phyloP scores from a whole-genome alignment of 129 eudicot species.

The Flaveria robusta region DNA sequence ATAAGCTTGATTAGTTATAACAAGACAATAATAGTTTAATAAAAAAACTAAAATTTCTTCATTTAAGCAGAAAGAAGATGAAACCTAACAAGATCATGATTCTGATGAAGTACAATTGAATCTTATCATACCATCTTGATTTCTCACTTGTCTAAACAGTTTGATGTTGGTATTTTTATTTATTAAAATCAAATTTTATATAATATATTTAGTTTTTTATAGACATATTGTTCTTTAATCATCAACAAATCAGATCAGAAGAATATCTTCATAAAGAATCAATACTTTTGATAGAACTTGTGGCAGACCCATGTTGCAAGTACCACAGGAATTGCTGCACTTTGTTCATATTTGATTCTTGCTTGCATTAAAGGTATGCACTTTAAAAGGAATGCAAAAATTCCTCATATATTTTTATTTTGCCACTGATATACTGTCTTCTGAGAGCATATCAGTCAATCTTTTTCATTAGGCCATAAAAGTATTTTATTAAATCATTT shows the following conservation, averaged over 20 bases:
- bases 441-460: slow-evolving; percentile 24
- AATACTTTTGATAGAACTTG: slow-evolving; percentile 42
- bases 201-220: slow-evolving; percentile 1
- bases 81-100: slow-evolving; percentile 26
- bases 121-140: slow-evolving; percentile 25
- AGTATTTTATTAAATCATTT: neutral
- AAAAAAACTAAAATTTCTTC: slow-evolving; percentile 7
- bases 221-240: slow-evolving; percentile 21
- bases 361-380: slow-evolving; percentile 36
- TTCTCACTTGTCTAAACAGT: slow-evolving; percentile 26
- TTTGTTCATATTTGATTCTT: slow-evolving; percentile 36
- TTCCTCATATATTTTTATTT: slow-evolving; percentile 31
- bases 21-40: slow-evolving; percentile 12
- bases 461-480: neutral
- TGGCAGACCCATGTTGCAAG: slow-evolving; percentile 41
- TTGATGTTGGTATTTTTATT: slow-evolving; percentile 26
- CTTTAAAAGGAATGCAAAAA: slow-evolving; percentile 29
- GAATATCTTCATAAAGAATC: slow-evolving; percentile 42
- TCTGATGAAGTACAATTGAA: slow-evolving; percentile 39
- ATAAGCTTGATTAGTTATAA: slow-evolving; percentile 11
- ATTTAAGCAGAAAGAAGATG: slow-evolving; percentile 10
- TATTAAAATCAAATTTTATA: slow-evolving; percentile 10
- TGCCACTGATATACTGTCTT: slow-evolving; percentile 31
- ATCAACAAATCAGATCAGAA: slow-evolving; percentile 38
- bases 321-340: slow-evolving; percentile 47